Percentiles rank a stretch among this genome's conserved stretches.
Conservation (phyloP, 208 protist genomes). For the Trypanosoma theileri region DNA sequence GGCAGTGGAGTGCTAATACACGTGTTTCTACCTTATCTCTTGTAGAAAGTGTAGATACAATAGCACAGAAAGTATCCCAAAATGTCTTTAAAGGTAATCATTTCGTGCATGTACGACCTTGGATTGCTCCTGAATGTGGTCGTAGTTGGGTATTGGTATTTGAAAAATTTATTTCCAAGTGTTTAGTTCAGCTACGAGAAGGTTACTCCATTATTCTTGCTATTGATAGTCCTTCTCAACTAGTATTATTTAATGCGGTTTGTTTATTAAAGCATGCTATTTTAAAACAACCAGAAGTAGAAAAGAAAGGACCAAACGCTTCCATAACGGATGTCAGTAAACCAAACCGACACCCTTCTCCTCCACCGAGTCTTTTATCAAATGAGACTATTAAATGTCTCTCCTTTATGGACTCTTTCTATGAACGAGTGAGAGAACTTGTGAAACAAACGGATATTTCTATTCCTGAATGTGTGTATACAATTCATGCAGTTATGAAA, state of each 20-base stretch:
- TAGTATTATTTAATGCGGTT: constrained; percentile 26
- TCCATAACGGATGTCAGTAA: background rate
- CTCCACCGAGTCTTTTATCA: constrained; percentile 7
- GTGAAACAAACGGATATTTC: constrained; percentile 17
- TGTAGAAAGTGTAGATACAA: constrained; percentile 15
- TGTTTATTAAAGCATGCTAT: constrained; percentile 19
- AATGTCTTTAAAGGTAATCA: background rate
- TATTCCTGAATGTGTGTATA: constrained; percentile 13
- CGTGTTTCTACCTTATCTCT: background rate
- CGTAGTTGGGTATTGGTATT: constrained; percentile 8
- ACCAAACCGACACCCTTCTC: background rate
- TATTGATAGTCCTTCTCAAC: constrained; percentile 14
- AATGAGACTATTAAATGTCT: constrained; percentile 6
- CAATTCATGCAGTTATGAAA: constrained; percentile 20
- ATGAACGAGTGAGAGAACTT: constrained; percentile 14
- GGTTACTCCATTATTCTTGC: constrained; percentile 21
- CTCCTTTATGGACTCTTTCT: constrained; percentile 27
- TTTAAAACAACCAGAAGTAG: background rate
- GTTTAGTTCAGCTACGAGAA: constrained; percentile 7
- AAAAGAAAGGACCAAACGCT: background rate
- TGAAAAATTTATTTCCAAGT: constrained; percentile 18
- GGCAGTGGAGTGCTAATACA: background rate
- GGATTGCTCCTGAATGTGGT: constrained; percentile 27
- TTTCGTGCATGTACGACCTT: constrained; percentile 25
- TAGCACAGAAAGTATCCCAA: constrained; percentile 10